Evolutionary conservation across 2,329 filamentous ascomycete species (phyloP).

Genomic region (Fusarium pseudograminearum): DNA sequence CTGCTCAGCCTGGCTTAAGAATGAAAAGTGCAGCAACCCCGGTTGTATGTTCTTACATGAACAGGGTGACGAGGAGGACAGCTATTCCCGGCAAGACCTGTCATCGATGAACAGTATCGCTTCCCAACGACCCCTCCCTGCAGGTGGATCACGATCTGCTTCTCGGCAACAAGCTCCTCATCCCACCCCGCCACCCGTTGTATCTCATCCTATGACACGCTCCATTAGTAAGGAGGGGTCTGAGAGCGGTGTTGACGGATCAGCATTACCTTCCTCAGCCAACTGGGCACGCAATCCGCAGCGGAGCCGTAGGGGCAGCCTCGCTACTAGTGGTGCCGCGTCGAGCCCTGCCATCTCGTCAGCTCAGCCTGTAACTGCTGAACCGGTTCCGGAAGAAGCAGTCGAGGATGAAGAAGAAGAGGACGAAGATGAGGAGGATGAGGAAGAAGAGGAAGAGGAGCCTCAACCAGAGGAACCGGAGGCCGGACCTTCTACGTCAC

Average conservation of each 20-base stretch:
- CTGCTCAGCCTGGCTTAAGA: slow-evolving; percentile 94
- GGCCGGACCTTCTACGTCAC: slow-evolving; percentile 41
- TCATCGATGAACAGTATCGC: slow-evolving; percentile 94
- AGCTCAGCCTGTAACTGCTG: slow-evolving; percentile 66
- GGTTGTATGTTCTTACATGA: slow-evolving; percentile 99
- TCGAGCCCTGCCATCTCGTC: slow-evolving; percentile 83
- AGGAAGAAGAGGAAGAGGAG: slow-evolving; percentile 9
- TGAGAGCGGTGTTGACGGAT: slow-evolving; percentile 78
- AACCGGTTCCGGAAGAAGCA: slow-evolving; percentile 60
- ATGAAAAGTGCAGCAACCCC: slow-evolving; percentile 93
- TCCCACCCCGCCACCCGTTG: slow-evolving; percentile 54
- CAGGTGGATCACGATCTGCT: slow-evolving; percentile 63
- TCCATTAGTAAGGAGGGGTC: slow-evolving; percentile 83
- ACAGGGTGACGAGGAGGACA: slow-evolving; percentile 97
- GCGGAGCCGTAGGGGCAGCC: slow-evolving; percentile 78
- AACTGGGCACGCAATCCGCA: slow-evolving; percentile 86
- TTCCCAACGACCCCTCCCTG: slow-evolving; percentile 75
- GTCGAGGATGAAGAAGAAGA: slow-evolving; percentile 50
- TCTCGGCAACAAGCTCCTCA: slow-evolving; percentile 63
- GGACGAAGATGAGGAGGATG: neutral
- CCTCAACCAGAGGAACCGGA: slow-evolving; percentile 49
- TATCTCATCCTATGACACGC: slow-evolving; percentile 75
- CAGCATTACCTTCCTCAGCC: slow-evolving; percentile 91
- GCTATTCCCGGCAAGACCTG: slow-evolving; percentile 92
- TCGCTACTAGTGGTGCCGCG: slow-evolving; percentile 83